Evolutionary conservation across 2,329 filamentous ascomycete genomes (phyloP).

Genomic region (Monilinia vaccinii-corymbosi): DNA sequence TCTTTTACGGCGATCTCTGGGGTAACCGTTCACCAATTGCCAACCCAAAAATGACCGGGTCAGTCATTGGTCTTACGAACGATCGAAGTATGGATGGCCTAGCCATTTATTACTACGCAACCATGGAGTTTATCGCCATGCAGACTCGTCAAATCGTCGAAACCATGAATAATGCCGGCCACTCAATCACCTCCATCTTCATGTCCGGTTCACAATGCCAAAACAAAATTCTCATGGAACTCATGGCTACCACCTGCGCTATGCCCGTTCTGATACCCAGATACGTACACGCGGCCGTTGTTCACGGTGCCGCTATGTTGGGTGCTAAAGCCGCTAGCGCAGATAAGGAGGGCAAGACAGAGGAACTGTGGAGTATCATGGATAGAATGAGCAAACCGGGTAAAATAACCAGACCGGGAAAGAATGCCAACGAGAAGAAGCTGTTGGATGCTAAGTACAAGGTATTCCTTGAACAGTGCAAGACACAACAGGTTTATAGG

Average conservation of each 20-base stretch:
- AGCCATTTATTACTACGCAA: constrained; percentile 86
- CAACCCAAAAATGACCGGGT: constrained; percentile 85
- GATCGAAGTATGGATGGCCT: constrained; percentile 83
- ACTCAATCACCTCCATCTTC: constrained; percentile 86
- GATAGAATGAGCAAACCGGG: constrained; percentile 94
- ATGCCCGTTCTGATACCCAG: constrained; percentile 91
- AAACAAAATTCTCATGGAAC: constrained; percentile 82
- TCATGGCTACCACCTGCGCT: constrained; percentile 81
- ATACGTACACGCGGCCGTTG: constrained; percentile 91
- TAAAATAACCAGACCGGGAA: constrained; percentile 67
- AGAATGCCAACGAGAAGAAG: constrained; percentile 63
- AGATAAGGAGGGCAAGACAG: constrained; percentile 65
- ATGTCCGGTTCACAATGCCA: constrained; percentile 98
- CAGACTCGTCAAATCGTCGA: constrained; percentile 95
- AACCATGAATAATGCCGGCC: constrained; percentile 84
- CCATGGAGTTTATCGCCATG: constrained; percentile 96
- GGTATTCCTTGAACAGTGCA: constrained; percentile 89
- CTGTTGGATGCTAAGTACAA: constrained; percentile 84
- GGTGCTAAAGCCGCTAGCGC: constrained; percentile 93
- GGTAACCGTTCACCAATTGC: constrained; percentile 93
- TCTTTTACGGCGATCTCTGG: constrained; percentile 97
- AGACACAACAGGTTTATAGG: constrained; percentile 75
- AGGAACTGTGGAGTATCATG: constrained; percentile 94
- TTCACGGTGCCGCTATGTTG: constrained; percentile 97
- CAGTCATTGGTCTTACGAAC: constrained; percentile 75